These are phyloP conservation scores for Paramecium sonneborni DNA, from an alignment of 73 alveolate species.

Conservation along the genomic window DNA sequence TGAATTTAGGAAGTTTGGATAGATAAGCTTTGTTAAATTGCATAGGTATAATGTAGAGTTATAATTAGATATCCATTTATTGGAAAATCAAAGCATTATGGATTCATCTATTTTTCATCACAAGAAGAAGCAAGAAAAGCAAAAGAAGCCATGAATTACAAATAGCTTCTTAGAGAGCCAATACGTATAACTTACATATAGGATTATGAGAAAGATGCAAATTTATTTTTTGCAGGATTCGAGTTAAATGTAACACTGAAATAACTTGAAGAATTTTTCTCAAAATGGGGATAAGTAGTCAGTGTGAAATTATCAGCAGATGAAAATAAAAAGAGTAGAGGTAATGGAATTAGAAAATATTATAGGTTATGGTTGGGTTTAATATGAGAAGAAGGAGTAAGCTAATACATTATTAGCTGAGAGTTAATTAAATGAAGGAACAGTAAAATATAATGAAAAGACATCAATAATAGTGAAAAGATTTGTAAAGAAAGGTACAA, in stretches of 20 bases:
- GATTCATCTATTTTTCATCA: background rate
- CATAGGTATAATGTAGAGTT: background rate
- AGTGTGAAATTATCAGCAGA: constrained; percentile 67
- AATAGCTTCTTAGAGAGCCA: constrained; percentile 18
- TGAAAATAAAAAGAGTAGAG: constrained; percentile 72
- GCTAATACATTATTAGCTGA: constrained; percentile 70
- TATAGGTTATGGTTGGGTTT: constrained; percentile 72
- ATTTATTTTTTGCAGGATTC: constrained; percentile 72
- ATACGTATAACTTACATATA: background rate
- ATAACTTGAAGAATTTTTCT: constrained; percentile 69
- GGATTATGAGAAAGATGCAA: constrained; percentile 54
- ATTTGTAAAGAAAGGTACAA: constrained; percentile 60
- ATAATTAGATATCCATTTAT: constrained; percentile 26
- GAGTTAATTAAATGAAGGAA: constrained; percentile 48
- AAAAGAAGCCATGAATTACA: constrained; percentile 33
- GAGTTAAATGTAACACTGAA: constrained; percentile 61
- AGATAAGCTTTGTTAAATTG: constrained; percentile 27
- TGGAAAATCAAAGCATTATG: constrained; percentile 50
- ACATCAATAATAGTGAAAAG: constrained; percentile 31
- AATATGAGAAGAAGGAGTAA: constrained; percentile 72
- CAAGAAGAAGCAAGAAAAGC: constrained; percentile 43
- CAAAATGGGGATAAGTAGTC: constrained; percentile 68
- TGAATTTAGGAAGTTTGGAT: constrained; percentile 44
- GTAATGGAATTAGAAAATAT: background rate
- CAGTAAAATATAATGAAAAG: constrained; percentile 64